Conservation (phyloP, 768 basidiomycete species). For the Nidularia sp. region DNA sequence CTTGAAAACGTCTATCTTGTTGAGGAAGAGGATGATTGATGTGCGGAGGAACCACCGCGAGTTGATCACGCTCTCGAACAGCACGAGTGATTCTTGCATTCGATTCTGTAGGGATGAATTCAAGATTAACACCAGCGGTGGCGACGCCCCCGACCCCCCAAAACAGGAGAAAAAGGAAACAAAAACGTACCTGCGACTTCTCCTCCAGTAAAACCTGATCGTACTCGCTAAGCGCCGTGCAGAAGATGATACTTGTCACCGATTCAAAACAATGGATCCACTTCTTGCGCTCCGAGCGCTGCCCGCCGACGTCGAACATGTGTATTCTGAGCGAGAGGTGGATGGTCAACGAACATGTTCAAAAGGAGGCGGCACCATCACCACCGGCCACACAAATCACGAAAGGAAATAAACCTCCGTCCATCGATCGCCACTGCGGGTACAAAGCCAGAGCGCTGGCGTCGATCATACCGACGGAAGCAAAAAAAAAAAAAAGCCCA, state of each 20-base stretch:
- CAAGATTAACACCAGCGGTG: too few relatives aligned
- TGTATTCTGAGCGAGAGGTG: slow-evolving; percentile 33
- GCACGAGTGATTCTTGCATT: slow-evolving; percentile 86
- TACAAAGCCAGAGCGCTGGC: too few relatives aligned
- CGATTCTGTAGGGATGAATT: slow-evolving; percentile 59
- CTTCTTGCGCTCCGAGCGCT: slow-evolving; percentile 77
- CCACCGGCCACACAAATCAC: too few relatives aligned
- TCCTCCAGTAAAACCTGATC: slow-evolving; percentile 70
- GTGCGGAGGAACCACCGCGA: slow-evolving; percentile 92
- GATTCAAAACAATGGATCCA: slow-evolving; percentile 59
- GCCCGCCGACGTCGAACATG: slow-evolving; percentile 81
- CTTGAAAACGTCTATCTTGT: slow-evolving; percentile 93
- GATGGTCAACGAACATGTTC: neutral
- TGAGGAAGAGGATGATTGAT: slow-evolving; percentile 87
- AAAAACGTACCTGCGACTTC: slow-evolving; percentile 51
- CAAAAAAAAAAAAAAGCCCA: too few relatives aligned
- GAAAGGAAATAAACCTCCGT: too few relatives aligned
- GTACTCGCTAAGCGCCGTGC: slow-evolving; percentile 69
- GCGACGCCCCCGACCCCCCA: too few relatives aligned
- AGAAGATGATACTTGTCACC: slow-evolving; percentile 72
- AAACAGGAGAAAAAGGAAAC: neutral
- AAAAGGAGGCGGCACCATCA: neutral
- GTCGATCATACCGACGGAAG: too few relatives aligned
- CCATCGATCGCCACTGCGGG: too few relatives aligned
- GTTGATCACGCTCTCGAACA: slow-evolving; percentile 92